Conservation (phyloP, 2,329 filamentous ascomycete species). For the Pseudogymnoascus sp. region DNA sequence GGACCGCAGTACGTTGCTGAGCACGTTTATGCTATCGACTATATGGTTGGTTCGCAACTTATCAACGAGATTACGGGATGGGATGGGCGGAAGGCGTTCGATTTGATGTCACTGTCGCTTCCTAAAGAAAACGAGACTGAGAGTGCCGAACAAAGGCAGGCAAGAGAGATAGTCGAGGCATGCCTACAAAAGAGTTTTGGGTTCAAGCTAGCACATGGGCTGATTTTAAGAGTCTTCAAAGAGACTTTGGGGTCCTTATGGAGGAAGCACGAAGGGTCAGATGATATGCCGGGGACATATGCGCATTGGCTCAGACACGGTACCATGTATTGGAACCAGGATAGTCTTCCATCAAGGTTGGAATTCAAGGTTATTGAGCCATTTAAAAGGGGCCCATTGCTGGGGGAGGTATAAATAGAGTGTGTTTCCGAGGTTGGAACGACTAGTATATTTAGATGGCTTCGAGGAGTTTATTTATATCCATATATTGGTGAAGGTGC, state of each 20-base stretch:
- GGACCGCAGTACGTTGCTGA: constrained; percentile 42
- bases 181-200: constrained; percentile 43
- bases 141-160: constrained; percentile 37
- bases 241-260: constrained; percentile 45
- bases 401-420: constrained; percentile 18
- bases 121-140: constrained; percentile 33
- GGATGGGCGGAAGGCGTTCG: constrained; percentile 41
- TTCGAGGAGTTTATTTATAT: background rate
- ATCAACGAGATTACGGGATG: constrained; percentile 45
- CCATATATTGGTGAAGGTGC: background rate
- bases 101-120: constrained; percentile 38
- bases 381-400: constrained; percentile 32
- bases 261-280: constrained; percentile 40
- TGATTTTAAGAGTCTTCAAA: constrained; percentile 41
- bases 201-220: constrained; percentile 47
- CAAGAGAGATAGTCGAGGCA: constrained; percentile 42
- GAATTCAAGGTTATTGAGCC: constrained; percentile 30
- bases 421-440: background rate
- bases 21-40: constrained; percentile 43
- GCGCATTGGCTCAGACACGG: constrained; percentile 46
- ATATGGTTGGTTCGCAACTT: constrained; percentile 41
- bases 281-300: constrained; percentile 43
- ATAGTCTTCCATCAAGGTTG: constrained; percentile 30
- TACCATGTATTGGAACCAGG: constrained; percentile 39
- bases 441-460: background rate